Conservation (phyloP, 352 stramenopile species). For the Globisporangium apiculatum region DNA sequence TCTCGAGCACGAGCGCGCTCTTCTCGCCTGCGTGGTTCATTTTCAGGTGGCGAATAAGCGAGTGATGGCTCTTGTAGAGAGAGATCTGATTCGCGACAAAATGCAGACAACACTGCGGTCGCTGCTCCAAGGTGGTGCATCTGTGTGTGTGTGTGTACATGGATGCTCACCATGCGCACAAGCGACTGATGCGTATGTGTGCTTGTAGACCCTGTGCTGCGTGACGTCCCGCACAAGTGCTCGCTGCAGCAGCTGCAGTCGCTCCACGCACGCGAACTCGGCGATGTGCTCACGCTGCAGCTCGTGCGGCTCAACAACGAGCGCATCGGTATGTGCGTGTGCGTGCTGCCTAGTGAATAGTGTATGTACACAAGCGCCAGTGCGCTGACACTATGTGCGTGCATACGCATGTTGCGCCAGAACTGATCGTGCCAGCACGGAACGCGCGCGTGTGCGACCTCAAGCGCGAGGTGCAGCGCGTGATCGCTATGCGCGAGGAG, state of each 20-base stretch:
- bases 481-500: constrained; percentile 1
- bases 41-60: neutral
- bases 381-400: neutral
- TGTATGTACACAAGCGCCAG: neutral
- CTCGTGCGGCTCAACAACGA: constrained; percentile 12
- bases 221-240: constrained; percentile 5
- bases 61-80: neutral
- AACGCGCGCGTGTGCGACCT: constrained; percentile 7
- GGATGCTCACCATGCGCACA: neutral
- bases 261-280: constrained; percentile 8
- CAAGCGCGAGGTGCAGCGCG: constrained; percentile 8
- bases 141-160: neutral
- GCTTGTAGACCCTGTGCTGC: constrained; percentile 12
- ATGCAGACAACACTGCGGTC: constrained; percentile 11
- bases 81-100: neutral
- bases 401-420: constrained; percentile 1
- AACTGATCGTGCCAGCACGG: constrained; percentile 4
- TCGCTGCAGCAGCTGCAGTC: constrained; percentile 13
- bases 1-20: constrained; percentile 70
- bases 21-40: constrained; percentile 31
- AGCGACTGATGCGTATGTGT: neutral
- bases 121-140: constrained; percentile 10
- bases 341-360: too few relatives aligned
- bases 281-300: constrained; percentile 12
- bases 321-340: constrained; percentile 4